Percentiles rank a stretch among this genome's conserved stretches.
Evolutionary conservation across 805 yeast genomes (phyloP).

Genomic region (Yamadazyma akitaensis): DNA sequence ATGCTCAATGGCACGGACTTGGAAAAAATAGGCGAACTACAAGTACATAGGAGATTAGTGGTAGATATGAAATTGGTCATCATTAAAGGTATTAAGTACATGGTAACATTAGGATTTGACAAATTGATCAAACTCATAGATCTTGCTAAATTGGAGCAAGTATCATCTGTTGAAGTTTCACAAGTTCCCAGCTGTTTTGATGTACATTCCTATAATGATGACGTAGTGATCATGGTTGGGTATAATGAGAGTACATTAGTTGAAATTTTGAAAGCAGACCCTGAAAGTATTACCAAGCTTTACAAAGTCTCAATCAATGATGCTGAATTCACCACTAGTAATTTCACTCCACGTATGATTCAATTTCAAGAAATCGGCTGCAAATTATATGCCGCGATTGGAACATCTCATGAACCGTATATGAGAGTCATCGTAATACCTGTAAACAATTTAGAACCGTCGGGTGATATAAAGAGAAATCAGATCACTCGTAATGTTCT

Average conservation of each 20-base stretch:
- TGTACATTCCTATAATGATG: slow-evolving; percentile 20
- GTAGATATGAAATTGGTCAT: slow-evolving; percentile 32
- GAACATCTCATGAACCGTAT: slow-evolving; percentile 76
- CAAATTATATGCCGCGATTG: slow-evolving; percentile 49
- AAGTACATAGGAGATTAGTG: slow-evolving; percentile 35
- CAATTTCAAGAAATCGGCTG: slow-evolving; percentile 19
- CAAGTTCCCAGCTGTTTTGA: slow-evolving; percentile 55
- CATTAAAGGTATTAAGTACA: slow-evolving; percentile 24
- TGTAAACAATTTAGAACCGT: slow-evolving; percentile 30
- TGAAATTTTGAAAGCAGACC: slow-evolving; percentile 18
- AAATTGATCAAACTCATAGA: slow-evolving; percentile 31
- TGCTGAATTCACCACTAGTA: slow-evolving; percentile 64
- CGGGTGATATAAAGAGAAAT: slow-evolving; percentile 19
- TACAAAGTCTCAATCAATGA: slow-evolving; percentile 62
- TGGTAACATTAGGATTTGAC: slow-evolving; percentile 64
- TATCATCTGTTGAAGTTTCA: slow-evolving; percentile 32
- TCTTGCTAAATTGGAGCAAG: slow-evolving; percentile 9
- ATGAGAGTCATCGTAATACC: slow-evolving; percentile 61
- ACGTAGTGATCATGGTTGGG: slow-evolving; percentile 50
- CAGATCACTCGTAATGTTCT: slow-evolving; percentile 30
- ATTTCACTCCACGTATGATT: slow-evolving; percentile 55
- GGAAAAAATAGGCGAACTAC: slow-evolving; percentile 16
- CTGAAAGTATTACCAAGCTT: slow-evolving; percentile 26
- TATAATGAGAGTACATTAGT: slow-evolving; percentile 59
- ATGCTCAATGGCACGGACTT: slow-evolving; percentile 3